Evolutionary conservation across 139 green algal species (phyloP), one percentile per base, ranked within the genome.

Genomic region (Ostreobium quekettii): DNA sequence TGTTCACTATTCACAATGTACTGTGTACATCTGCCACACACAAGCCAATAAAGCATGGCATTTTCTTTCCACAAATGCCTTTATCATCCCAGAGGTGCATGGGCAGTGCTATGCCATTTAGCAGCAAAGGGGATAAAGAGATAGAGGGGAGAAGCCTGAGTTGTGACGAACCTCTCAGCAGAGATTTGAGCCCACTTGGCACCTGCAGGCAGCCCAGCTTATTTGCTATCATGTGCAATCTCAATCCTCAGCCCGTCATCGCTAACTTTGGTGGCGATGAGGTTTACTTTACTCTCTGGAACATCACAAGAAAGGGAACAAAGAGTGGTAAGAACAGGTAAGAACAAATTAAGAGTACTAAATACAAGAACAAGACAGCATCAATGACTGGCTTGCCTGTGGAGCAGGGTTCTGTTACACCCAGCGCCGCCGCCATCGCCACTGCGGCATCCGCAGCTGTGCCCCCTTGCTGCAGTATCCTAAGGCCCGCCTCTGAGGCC

Each of bases 371-470:
- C 46, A 53, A 26, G 46, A 22, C 22, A 53, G 19, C 19, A 19
- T 19, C 22, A 19, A 53, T 22, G 46, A 19, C 24, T 33, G 8
- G 1, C 31, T 11, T 11, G 76, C 82, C 83, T 69, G 85, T 91
- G 26, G 67, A 85, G 72, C 77, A 84, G 1, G 85, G 85, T 59
- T 91, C 84, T 22, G 76, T 86, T 39, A 91, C 83, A 33, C 82
- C 80, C 1, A 91, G 74, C 1, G 75, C 77, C 37, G 83, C 85
- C 7, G 83, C 85, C 38, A 89, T 76, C 36, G 85, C 83, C 24
- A 91, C 81, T 11, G 81, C 82, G 26, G 85, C 85, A 68, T 91
- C 85, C n/a, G 83, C 83, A n/a, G 85, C 85, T 48, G 82, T 90
- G 38, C 85, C 85, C 24, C 85, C 85, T 36, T 74, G 29, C 56